phyloP scores from a whole-genome alignment of 495 filamentous ascomycete genomes.

The Hapsidospora chrysogenum region DNA sequence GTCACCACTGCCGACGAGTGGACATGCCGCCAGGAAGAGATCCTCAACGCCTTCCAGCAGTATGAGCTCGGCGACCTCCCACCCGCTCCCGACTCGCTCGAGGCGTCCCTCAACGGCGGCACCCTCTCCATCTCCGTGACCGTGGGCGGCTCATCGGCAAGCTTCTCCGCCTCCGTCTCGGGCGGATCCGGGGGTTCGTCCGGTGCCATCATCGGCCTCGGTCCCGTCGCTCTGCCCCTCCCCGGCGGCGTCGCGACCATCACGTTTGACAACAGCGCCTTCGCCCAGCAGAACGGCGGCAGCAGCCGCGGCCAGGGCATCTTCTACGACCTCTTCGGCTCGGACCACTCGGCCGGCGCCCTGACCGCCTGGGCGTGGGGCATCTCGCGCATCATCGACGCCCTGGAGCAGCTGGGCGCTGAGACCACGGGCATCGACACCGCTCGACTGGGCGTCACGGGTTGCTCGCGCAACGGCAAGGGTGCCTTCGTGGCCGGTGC shows the following conservation, averaged over 20 bases:
- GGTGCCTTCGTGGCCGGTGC: slow-evolving; percentile 35
- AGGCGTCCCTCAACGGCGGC: slow-evolving; percentile 20
- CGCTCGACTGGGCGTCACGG: slow-evolving; percentile 28
- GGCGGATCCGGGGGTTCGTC: slow-evolving; percentile 20
- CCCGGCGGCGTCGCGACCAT: slow-evolving; percentile 29
- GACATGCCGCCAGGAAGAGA: slow-evolving; percentile 31
- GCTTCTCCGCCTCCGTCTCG: slow-evolving; percentile 23
- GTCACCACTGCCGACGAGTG: slow-evolving; percentile 28
- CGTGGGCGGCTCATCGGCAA: slow-evolving; percentile 28
- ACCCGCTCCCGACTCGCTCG: slow-evolving; percentile 20
- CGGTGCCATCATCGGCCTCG: slow-evolving; percentile 32
- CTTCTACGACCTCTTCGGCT: slow-evolving; percentile 33
- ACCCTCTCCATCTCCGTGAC: slow-evolving; percentile 22
- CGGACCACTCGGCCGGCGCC: slow-evolving; percentile 27
- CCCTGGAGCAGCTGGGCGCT: slow-evolving; percentile 26
- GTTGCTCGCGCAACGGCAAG: slow-evolving; percentile 38
- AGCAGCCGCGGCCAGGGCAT: slow-evolving; percentile 23
- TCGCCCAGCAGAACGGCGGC: slow-evolving; percentile 21
- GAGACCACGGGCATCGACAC: slow-evolving; percentile 29
- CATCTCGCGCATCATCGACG: slow-evolving; percentile 34
- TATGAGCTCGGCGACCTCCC: slow-evolving; percentile 36
- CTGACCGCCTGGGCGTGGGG: slow-evolving; percentile 36
- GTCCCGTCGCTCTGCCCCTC: slow-evolving; percentile 27
- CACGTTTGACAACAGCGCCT: slow-evolving; percentile 30
- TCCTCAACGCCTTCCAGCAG: slow-evolving; percentile 27